Evolutionary conservation across 2,329 filamentous ascomycete species (phyloP).

Genomic region (Arthrinium puccinioides): DNA sequence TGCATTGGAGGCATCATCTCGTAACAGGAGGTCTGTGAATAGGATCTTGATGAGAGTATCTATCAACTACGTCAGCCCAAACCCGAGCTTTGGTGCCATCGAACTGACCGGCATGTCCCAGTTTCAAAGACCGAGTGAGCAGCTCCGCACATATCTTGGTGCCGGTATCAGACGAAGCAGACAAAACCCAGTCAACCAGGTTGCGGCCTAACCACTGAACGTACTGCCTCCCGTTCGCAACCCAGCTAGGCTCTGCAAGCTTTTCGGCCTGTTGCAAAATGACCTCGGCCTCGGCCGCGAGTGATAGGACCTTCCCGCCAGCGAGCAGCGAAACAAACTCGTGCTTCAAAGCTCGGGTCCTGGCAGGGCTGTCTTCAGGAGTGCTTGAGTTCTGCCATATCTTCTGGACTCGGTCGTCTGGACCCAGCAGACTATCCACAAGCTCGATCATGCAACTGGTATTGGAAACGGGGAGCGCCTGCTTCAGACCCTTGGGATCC

Average conservation of each 20-base stretch:
- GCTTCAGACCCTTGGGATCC: conserved; percentile 26
- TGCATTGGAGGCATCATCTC: conserved; percentile 11
- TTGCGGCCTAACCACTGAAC: conserved; percentile 65
- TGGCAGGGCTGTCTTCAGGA: conserved; percentile 10
- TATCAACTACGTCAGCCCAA: conserved; percentile 17
- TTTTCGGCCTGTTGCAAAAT: conserved; percentile 30
- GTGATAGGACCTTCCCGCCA: conserved; percentile 41
- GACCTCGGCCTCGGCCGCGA: conserved; percentile 48
- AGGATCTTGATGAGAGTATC: conserved; percentile 31
- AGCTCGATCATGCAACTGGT: conserved; percentile 36
- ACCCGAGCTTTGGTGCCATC: background rate
- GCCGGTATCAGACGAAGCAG: conserved; percentile 25
- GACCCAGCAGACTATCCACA: conserved; percentile 31
- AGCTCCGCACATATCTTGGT: conserved; percentile 37
- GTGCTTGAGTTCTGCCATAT: conserved; percentile 15
- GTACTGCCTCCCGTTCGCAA: conserved; percentile 58
- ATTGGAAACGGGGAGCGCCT: conserved; percentile 35
- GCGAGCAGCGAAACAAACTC: conserved; percentile 40
- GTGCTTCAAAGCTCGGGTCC: conserved; percentile 28
- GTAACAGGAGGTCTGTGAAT: conserved; percentile 15
- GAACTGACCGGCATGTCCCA: conserved; percentile 64
- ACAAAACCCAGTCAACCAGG: conserved; percentile 39
- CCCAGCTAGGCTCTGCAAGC: conserved; percentile 40
- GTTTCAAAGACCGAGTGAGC: conserved; percentile 52
- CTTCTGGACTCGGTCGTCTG: conserved; percentile 18